phyloP scores from a whole-genome alignment of 2,329 filamentous ascomycete genomes.

The Hymenoscyphus repandus region DNA sequence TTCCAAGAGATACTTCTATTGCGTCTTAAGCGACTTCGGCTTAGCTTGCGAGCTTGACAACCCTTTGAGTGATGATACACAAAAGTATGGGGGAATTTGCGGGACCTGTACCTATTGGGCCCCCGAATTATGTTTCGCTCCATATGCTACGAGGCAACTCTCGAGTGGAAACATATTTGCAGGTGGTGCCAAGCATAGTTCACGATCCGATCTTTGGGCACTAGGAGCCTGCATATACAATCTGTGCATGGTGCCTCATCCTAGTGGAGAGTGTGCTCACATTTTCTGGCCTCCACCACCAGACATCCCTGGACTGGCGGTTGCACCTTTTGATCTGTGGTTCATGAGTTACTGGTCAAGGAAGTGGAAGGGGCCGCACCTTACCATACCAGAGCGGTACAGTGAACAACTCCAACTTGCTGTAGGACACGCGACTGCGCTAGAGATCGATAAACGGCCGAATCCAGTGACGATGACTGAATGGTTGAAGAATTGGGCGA shows the following conservation, averaged over 20 bases:
- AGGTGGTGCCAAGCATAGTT: constrained; percentile 8
- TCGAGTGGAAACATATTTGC: constrained; percentile 10
- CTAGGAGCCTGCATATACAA: constrained; percentile 20
- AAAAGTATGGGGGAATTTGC: not conserved
- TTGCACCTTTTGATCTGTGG: not conserved
- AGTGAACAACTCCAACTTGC: not conserved
- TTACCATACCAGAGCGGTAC: no score
- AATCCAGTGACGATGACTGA: constrained; percentile 4
- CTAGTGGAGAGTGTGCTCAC: not conserved
- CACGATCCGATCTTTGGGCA: constrained; percentile 24
- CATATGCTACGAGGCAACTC: constrained; percentile 12
- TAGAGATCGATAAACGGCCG: constrained; percentile 3
- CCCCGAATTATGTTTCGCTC: constrained; percentile 21
- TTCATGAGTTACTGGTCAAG: not conserved
- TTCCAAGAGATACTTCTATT: constrained; percentile 23
- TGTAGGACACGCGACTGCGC: not conserved
- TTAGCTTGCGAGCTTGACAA: constrained; percentile 17
- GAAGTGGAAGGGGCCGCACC: no score
- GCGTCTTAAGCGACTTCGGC: constrained; percentile 28
- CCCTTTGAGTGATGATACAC: constrained; percentile 2
- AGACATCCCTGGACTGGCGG: not conserved
- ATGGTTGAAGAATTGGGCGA: constrained; percentile 3
- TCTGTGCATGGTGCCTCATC: constrained; percentile 7
- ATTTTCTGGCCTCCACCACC: not conserved
- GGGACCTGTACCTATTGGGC: constrained; percentile 19